These are phyloP conservation scores for Penicillium sp. DNA, from an alignment of 2,329 filamentous ascomycete species.

Conservation along the genomic window DNA sequence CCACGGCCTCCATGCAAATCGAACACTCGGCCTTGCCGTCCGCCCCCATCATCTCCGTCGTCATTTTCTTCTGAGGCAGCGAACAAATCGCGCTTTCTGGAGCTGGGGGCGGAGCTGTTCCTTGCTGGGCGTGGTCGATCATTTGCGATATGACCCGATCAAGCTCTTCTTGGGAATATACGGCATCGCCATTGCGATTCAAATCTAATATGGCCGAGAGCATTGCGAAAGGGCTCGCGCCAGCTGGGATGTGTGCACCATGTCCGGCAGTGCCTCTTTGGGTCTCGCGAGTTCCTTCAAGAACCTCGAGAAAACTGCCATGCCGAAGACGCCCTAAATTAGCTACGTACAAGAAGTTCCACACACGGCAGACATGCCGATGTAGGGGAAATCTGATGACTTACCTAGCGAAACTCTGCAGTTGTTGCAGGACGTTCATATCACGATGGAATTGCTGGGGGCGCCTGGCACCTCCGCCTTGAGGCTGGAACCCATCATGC, in stretches of 20 bases:
- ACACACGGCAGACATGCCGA: neutral
- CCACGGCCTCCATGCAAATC: conserved; percentile 89
- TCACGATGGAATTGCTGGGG: conserved; percentile 51
- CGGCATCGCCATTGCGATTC: conserved; percentile 70
- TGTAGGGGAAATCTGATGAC: conserved; percentile 23
- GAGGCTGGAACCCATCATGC: conserved; percentile 10
- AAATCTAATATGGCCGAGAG: conserved; percentile 44
- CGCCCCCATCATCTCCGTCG: conserved; percentile 67
- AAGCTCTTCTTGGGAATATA: conserved; percentile 86
- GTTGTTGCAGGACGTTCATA: conserved; percentile 52
- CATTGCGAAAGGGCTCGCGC: conserved; percentile 47
- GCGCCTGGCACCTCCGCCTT: conserved; percentile 9
- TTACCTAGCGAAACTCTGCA: conserved; percentile 53
- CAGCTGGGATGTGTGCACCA: conserved; percentile 26
- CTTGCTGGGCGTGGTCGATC: conserved; percentile 76
- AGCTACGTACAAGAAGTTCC: neutral
- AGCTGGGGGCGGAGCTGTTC: conserved; percentile 80
- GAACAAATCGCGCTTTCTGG: conserved; percentile 71
- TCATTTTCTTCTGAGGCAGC: conserved; percentile 70
- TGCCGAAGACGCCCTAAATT: conserved; percentile 5
- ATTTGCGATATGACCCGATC: conserved; percentile 85
- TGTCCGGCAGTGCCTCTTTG: conserved; percentile 8
- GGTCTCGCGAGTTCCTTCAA: conserved; percentile 26
- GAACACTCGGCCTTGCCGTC: conserved; percentile 79
- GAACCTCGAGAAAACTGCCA: conserved; percentile 30